Percentiles rank a stretch among this genome's conserved stretches.
These are phyloP conservation scores for Cyclotella atomus DNA, from an alignment of 108 stramenopile genomes.

Conservation along the genomic window DNA sequence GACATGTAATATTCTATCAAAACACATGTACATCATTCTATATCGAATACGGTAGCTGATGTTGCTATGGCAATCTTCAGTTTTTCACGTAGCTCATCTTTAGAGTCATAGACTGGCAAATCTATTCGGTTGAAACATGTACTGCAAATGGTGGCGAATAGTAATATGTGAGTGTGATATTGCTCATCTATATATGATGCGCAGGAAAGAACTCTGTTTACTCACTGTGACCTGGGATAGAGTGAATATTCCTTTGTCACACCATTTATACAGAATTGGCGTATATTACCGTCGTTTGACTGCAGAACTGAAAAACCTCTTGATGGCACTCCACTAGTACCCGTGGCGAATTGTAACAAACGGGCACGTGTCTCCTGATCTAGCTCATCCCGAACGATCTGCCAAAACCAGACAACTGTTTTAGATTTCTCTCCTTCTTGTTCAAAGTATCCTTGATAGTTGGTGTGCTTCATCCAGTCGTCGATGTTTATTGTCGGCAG, in stretches of 20 bases:
- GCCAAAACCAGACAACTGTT: slow-evolving; percentile 96
- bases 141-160: slow-evolving; percentile 24
- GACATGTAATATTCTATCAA: not conserved
- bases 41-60: slow-evolving; percentile 89
- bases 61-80: slow-evolving; percentile 91
- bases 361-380: slow-evolving; percentile 93
- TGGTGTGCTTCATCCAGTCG: slow-evolving; percentile 91
- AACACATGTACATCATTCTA: slow-evolving; percentile 61
- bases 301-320: slow-evolving; percentile 95
- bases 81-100: slow-evolving; percentile 83
- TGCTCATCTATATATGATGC: not conserved
- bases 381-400: slow-evolving; percentile 86
- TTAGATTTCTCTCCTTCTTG: slow-evolving; percentile 56
- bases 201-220: slow-evolving; percentile 3
- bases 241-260: slow-evolving; percentile 59
- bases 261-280: slow-evolving; percentile 94
- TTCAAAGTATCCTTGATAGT: slow-evolving; percentile 84
- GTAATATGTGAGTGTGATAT: not conserved
- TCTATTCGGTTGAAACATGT: slow-evolving; percentile 98
- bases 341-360: slow-evolving; percentile 95
- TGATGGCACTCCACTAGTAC: slow-evolving; percentile 93
- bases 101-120: slow-evolving; percentile 88
- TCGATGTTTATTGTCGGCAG: slow-evolving; percentile 93
- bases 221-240: slow-evolving; percentile 91
- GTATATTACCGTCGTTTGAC: slow-evolving; percentile 93